These are phyloP conservation scores for Crucibulum laeve DNA, from an alignment of 768 basidiomycete species.

Conservation along the genomic window DNA sequence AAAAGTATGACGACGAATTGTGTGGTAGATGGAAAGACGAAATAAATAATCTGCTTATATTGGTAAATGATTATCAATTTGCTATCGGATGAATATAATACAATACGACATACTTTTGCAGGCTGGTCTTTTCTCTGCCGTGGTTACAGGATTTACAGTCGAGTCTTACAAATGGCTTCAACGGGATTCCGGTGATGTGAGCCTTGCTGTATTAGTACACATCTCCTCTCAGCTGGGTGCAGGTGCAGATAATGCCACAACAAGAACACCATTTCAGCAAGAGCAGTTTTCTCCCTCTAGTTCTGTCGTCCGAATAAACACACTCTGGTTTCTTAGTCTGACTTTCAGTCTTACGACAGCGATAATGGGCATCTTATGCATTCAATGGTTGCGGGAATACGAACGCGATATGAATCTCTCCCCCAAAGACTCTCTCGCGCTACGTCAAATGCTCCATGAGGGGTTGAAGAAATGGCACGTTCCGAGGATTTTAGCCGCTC, in stretches of 20 bases:
- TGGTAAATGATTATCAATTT: constrained; percentile 1
- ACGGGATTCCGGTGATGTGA: not conserved
- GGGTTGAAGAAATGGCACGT: constrained; percentile 12
- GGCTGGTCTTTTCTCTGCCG: constrained; percentile 2
- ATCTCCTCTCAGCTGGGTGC: not conserved
- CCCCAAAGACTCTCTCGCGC: constrained; percentile 3
- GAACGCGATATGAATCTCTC: constrained; percentile 4
- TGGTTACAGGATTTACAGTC: constrained; percentile 1
- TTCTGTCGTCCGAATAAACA: constrained; percentile 9
- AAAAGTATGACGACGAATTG: constrained; percentile 4
- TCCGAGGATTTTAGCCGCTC: constrained; percentile 7
- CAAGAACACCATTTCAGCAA: no score
- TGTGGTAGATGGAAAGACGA: constrained; percentile 6
- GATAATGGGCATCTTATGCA: constrained; percentile 13
- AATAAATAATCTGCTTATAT: constrained; percentile 3
- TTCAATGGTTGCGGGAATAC: constrained; percentile 15
- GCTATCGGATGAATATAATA: not conserved
- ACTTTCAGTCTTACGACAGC: constrained; percentile 11
- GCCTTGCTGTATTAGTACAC: not conserved
- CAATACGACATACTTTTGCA: not conserved
- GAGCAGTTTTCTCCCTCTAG: not conserved
- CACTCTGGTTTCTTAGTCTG: constrained; percentile 12
- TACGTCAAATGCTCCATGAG: constrained; percentile 11
- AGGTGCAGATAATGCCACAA: not conserved
- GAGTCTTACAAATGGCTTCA: constrained; percentile 2